phyloP scores from a whole-genome alignment of 495 filamentous ascomycete species.

The Talaromyces wortmannii region DNA sequence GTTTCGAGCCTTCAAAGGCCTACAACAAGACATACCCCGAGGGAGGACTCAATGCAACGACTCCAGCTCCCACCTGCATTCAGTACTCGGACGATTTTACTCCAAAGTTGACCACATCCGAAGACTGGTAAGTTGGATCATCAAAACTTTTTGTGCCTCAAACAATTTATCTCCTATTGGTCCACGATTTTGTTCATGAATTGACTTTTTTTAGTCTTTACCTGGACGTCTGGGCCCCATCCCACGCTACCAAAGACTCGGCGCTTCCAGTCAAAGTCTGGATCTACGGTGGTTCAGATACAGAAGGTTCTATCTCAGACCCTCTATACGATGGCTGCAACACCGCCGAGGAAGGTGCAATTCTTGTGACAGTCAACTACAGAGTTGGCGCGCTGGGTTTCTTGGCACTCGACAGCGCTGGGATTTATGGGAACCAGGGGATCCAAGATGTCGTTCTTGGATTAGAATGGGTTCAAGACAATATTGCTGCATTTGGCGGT shows the following conservation, averaged over 20 bases:
- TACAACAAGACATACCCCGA: constrained; percentile 7
- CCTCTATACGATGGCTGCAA: constrained; percentile 34
- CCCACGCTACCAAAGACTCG: constrained; percentile 22
- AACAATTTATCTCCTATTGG: not conserved
- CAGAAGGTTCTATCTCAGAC: constrained; percentile 15
- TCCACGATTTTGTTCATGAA: not conserved
- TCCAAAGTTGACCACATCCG: constrained; percentile 12
- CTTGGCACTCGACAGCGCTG: constrained; percentile 16
- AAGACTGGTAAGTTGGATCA: constrained; percentile 19
- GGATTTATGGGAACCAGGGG: constrained; percentile 19
- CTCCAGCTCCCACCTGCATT: constrained; percentile 16
- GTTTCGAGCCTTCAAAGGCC: constrained; percentile 15
- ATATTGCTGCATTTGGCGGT: constrained; percentile 24
- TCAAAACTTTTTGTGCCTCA: no score
- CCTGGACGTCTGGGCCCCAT: constrained; percentile 50
- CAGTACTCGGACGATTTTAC: constrained; percentile 21
- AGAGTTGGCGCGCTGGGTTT: constrained; percentile 25
- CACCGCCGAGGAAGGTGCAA: constrained; percentile 20
- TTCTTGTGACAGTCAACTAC: constrained; percentile 36
- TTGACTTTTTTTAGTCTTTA: constrained; percentile 9
- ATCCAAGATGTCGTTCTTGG: constrained; percentile 19
- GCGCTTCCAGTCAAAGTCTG: constrained; percentile 35
- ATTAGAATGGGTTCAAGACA: constrained; percentile 23
- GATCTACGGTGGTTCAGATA: constrained; percentile 28
- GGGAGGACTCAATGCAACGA: constrained; percentile 11